phyloP scores from a whole-genome alignment of 164 flowering plant genomes.

The Houttuynia cordata region DNA sequence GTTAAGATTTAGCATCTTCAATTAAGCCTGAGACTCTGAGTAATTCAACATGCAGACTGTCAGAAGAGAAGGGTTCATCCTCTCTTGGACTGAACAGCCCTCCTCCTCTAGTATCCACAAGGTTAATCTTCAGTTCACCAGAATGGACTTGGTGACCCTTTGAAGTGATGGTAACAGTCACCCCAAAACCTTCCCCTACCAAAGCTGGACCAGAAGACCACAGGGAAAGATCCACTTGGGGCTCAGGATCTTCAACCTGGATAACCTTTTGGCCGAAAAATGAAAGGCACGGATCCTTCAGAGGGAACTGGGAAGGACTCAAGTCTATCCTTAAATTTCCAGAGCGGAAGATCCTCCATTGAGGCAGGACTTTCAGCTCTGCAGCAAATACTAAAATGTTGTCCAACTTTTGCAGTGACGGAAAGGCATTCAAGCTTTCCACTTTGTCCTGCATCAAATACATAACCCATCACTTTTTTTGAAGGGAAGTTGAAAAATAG shows the following conservation, averaged over 20 bases:
- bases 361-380: conserved; percentile 97
- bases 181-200: conserved; percentile 71
- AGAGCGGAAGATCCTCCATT: conserved; percentile 80
- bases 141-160: conserved; percentile 59
- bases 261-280: conserved; percentile 76
- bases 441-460: conserved; percentile 56
- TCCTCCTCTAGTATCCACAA: conserved; percentile 84
- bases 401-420: conserved; percentile 58
- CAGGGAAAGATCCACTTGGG: conserved; percentile 65
- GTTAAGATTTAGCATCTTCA: conserved; percentile 31
- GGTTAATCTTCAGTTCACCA: conserved; percentile 93
- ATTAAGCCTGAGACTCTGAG: conserved; percentile 45
- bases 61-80: conserved; percentile 46
- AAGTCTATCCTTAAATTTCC: conserved; percentile 87
- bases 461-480: conserved; percentile 5
- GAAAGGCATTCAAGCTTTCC: conserved; percentile 95
- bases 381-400: conserved; percentile 66
- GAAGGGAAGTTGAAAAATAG: not conserved
- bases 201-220: conserved; percentile 73
- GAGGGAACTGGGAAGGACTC: conserved; percentile 73
- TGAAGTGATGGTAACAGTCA: conserved; percentile 65
- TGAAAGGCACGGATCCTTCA: conserved; percentile 73
- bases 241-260: conserved; percentile 87
- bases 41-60: conserved; percentile 81
- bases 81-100: conserved; percentile 88